phyloP scores from a whole-genome alignment of 192 early-diverging fungal species.

The Mortierella antarctica region DNA sequence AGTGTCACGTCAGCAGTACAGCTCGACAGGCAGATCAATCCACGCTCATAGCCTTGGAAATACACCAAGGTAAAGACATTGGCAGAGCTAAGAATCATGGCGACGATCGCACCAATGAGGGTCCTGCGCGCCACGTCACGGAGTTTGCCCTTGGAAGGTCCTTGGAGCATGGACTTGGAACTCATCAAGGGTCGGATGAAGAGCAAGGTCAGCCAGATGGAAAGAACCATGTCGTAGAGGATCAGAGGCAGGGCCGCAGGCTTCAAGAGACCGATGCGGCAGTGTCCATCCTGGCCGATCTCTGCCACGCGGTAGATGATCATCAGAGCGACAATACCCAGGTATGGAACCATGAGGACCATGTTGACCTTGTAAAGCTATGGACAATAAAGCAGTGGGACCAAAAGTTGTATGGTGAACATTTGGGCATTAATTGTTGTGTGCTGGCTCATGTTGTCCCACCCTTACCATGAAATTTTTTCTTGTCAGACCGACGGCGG shows the following conservation, averaged over 20 bases:
- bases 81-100: constrained; percentile 48
- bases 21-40: constrained; percentile 50
- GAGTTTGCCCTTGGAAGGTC: constrained; percentile 20
- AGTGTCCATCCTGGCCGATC: constrained; percentile 1
- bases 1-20: constrained; percentile 56
- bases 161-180: constrained; percentile 23
- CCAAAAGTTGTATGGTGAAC: background rate
- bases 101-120: constrained; percentile 45
- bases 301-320: constrained; percentile 15
- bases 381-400: background rate
- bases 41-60: constrained; percentile 50
- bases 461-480: constrained; percentile 25
- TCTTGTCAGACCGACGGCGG: constrained; percentile 18
- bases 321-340: constrained; percentile 17
- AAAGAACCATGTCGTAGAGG: constrained; percentile 23
- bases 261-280: constrained; percentile 17
- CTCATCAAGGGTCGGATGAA: constrained; percentile 24
- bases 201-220: constrained; percentile 16
- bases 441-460: background rate
- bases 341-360: constrained; percentile 7
- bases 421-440: too few relatives aligned
- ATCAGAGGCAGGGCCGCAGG: constrained; percentile 15
- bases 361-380: constrained; percentile 26
- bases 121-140: constrained; percentile 46
- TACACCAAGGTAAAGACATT: constrained; percentile 51